Conservation (phyloP, 2,329 filamentous ascomycete genomes). For the Cladosporium sp. region DNA sequence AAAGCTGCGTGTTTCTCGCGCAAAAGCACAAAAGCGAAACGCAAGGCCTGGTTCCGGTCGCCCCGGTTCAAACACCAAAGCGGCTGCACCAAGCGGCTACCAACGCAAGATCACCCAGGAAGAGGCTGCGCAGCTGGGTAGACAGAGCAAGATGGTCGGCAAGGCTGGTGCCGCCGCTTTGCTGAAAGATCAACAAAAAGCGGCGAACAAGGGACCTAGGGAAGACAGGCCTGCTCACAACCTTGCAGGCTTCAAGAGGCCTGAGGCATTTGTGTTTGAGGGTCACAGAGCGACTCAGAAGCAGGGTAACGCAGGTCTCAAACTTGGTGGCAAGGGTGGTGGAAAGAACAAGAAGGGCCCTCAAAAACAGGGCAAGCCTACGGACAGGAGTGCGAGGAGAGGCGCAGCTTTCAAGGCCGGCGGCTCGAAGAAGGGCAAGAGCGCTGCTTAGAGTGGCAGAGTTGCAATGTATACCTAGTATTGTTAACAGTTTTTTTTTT, state of each 20-base stretch:
- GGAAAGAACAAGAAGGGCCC: slow-evolving; percentile 45
- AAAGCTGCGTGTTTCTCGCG: slow-evolving; percentile 79
- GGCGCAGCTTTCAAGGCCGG: slow-evolving; percentile 49
- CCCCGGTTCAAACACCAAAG: slow-evolving; percentile 29
- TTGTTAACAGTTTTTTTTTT: not conserved
- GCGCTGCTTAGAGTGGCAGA: not conserved
- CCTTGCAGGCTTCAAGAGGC: slow-evolving; percentile 51
- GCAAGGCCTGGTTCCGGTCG: slow-evolving; percentile 39
- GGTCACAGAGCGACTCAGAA: slow-evolving; percentile 70
- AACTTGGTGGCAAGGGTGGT: slow-evolving; percentile 55
- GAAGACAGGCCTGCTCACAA: slow-evolving; percentile 4
- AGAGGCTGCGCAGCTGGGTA: slow-evolving; percentile 69
- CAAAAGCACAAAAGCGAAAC: slow-evolving; percentile 66
- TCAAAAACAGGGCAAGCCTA: slow-evolving; percentile 44
- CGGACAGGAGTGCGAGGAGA: slow-evolving; percentile 45
- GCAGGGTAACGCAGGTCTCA: slow-evolving; percentile 63
- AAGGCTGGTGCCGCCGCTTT: slow-evolving; percentile 60
- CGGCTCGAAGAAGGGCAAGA: slow-evolving; percentile 36
- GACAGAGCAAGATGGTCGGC: slow-evolving; percentile 72
- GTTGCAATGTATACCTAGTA: not conserved
- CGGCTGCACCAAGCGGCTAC: slow-evolving; percentile 51
- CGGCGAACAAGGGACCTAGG: slow-evolving; percentile 22
- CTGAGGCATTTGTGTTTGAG: slow-evolving; percentile 77
- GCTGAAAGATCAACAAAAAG: slow-evolving; percentile 34
- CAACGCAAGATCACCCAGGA: slow-evolving; percentile 69